phyloP scores from a whole-genome alignment of 495 filamentous ascomycete species.

The Penicillium roqueforti region DNA sequence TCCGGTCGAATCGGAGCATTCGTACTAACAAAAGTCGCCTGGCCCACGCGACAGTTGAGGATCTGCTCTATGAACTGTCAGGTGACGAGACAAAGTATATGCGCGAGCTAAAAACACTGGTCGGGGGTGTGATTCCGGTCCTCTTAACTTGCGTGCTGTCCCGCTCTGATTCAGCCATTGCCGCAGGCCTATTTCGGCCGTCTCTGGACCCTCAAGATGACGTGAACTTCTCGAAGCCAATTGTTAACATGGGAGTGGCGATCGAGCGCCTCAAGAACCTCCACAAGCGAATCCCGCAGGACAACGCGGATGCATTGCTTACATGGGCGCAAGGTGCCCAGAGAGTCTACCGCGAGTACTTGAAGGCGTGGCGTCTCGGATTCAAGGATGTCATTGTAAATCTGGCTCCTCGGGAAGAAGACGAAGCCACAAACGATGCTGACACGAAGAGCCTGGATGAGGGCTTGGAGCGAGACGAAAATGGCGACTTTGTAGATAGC shows the following conservation, averaged over 20 bases:
- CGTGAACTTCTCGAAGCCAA: constrained; percentile 72
- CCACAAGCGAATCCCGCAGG: constrained; percentile 73
- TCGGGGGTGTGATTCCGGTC: constrained; percentile 94
- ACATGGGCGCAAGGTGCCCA: constrained; percentile 75
- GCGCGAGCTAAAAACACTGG: constrained; percentile 87
- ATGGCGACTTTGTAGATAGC: constrained; percentile 71
- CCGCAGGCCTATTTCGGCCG: constrained; percentile 63
- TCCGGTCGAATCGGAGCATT: constrained; percentile 66
- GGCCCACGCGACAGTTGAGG: constrained; percentile 61
- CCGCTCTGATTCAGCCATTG: constrained; percentile 60
- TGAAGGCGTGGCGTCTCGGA: constrained; percentile 85
- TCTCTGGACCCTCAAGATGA: constrained; percentile 50
- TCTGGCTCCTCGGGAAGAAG: constrained; percentile 66
- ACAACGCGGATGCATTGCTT: constrained; percentile 63
- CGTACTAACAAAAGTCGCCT: constrained; percentile 64
- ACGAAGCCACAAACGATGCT: constrained; percentile 38
- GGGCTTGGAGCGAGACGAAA: constrained; percentile 68
- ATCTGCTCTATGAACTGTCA: constrained; percentile 75
- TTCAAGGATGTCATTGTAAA: constrained; percentile 96
- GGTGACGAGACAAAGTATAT: constrained; percentile 87
- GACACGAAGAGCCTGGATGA: constrained; percentile 58
- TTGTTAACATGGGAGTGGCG: constrained; percentile 89
- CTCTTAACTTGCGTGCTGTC: constrained; percentile 81
- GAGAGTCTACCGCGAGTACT: constrained; percentile 79
- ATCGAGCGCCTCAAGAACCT: constrained; percentile 77